A percentile compares a stretch with the other conserved stretches of the same genome.
Conservation (phyloP, 2,329 filamentous ascomycete species). For the Reticulascus tulasneorum region DNA sequence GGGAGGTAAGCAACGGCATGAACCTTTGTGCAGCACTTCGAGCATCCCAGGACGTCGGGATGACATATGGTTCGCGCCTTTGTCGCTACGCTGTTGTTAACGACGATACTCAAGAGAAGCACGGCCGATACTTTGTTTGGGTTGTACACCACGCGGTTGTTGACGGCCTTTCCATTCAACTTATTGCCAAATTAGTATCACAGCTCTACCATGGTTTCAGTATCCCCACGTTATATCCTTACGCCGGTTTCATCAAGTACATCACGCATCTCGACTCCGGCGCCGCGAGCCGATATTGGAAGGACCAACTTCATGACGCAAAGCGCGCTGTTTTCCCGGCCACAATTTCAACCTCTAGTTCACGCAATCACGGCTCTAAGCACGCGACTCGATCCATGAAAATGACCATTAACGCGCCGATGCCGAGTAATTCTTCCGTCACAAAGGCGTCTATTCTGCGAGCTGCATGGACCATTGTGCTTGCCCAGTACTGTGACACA, state of each 20-base stretch:
- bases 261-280: neutral
- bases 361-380: too few species aligned
- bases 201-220: neutral
- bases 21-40: neutral
- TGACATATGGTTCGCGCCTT: constrained; percentile 14
- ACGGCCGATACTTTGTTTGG: constrained; percentile 8
- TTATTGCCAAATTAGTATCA: constrained; percentile 3
- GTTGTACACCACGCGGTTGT: constrained; percentile 14
- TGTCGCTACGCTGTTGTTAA: constrained; percentile 11
- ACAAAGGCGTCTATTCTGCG: constrained; percentile 17
- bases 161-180: constrained; percentile 11
- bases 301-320: constrained; percentile 3
- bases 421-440: neutral
- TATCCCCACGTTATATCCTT: neutral
- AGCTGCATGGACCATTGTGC: constrained; percentile 25
- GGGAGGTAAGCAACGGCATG: neutral
- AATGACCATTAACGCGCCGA: too few species aligned
- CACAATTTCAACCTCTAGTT: too few species aligned
- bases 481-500: constrained; percentile 30
- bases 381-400: too few species aligned
- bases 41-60: constrained; percentile 2
- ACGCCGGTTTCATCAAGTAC: constrained; percentile 12
- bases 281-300: constrained; percentile 7
- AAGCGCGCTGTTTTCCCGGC: constrained; percentile 4
- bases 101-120: neutral